Evolutionary conservation across 148 eudicot species (phyloP).

Genomic region (Rhododendron molle): DNA sequence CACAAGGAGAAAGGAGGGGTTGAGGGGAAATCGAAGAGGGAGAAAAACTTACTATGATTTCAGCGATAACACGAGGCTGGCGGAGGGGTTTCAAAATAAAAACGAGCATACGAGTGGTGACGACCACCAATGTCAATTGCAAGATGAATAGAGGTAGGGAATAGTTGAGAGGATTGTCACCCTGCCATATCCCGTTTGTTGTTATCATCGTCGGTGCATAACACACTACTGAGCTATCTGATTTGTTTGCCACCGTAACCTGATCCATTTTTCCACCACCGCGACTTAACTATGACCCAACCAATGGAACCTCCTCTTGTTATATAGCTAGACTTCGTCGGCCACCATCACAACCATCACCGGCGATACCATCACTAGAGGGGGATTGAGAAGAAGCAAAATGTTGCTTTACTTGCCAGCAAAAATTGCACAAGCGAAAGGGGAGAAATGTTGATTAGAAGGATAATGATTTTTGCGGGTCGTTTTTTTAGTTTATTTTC

Average conservation of each 20-base stretch:
- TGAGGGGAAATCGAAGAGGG: neutral
- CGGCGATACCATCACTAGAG: neutral
- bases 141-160: constrained; percentile 68
- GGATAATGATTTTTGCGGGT: neutral
- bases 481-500: neutral
- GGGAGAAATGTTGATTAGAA: neutral
- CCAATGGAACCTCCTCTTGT: neutral
- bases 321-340: neutral
- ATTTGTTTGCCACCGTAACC: neutral
- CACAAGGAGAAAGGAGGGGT: no score
- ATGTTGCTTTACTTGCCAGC: neutral
- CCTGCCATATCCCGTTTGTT: constrained; percentile 78
- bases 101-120: constrained; percentile 53
- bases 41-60: constrained; percentile 59
- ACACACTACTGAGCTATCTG: constrained; percentile 33
- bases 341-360: neutral
- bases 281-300: neutral
- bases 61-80: constrained; percentile 78
- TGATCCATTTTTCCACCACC: constrained; percentile 8
- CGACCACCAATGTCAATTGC: constrained; percentile 56
- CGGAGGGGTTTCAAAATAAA: constrained; percentile 64
- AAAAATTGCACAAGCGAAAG: neutral
- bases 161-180: constrained; percentile 64
- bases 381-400: neutral
- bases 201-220: constrained; percentile 69